Evolutionary conservation across 306 rosid species (phyloP), one percentile per base, ranked within the genome.

Genomic region (Carpinus viminea): DNA sequence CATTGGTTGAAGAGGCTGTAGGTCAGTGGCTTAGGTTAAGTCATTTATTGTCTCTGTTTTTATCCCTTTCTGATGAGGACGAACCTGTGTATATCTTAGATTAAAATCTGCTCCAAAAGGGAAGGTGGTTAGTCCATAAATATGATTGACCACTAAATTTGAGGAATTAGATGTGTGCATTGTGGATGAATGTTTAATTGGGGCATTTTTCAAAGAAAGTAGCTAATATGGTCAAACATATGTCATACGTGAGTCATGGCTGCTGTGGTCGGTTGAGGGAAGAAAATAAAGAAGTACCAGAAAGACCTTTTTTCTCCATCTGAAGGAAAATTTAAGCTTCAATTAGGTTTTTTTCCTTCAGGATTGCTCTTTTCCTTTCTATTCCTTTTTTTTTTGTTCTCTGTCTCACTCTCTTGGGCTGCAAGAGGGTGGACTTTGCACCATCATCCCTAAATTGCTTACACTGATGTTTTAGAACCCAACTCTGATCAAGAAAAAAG

Each of bases 1-100:
- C 64, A 78, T 70, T 70, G 65, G 48, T 53, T 82, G 72, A 47
- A 73, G 48, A 54, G 3, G 61, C 55, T 78, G 56, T 38, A 60
- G 13, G 18, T 73, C 79, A 48, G 7, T n/a, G 21, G 28, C 43
- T 21, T 47, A 3, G 38, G 41, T 18, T 69, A 41, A 69, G 45
- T 20, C 38, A 45, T 21, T 43, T 26, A 48, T 71, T 21, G 18
- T 38, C 72, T 66, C 51, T 11, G n/a, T 34, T 64, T 34, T 34
- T 66, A 17, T 51, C 16, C 72, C 51, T 41, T 17, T n/a, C 51
- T 17, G 51, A 66, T 66, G 26, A 17, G 48, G 26, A 66, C 9
- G 50, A 66, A 4, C 12, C 26, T 3, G 48, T 41, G 9, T 6
- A 66, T 38, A 18, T 18, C 50, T 66, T 38, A 5, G 12, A 38